Percentiles rank a stretch among this genome's conserved stretches.
Evolutionary conservation across 352 stramenopile species (phyloP).

Genomic region (Pythium scleroteichum): DNA sequence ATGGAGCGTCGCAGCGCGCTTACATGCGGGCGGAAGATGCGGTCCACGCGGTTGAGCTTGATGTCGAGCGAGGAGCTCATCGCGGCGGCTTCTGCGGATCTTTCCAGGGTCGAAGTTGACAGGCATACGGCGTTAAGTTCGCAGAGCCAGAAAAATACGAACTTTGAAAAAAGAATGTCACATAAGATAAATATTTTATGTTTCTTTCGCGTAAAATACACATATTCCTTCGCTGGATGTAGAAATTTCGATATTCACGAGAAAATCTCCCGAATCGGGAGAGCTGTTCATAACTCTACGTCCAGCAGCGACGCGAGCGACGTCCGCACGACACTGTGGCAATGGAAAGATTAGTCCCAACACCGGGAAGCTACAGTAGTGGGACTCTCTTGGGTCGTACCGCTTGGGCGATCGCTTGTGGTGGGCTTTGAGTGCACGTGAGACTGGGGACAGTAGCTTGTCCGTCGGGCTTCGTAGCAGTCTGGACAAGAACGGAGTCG

Average conservation of each 20-base stretch:
- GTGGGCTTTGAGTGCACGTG: slow-evolving; percentile 42
- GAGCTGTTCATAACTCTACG: slow-evolving; percentile 7
- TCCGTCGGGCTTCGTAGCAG: slow-evolving; percentile 66
- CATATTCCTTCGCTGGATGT: slow-evolving; percentile 1
- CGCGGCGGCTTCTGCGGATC: not conserved
- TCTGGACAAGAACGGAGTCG: slow-evolving; percentile 22
- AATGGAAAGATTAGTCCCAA: not conserved
- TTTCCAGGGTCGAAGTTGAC: slow-evolving; percentile 14
- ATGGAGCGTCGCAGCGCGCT: not conserved
- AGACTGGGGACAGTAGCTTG: slow-evolving; percentile 66
- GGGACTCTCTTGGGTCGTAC: not conserved
- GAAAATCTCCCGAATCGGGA: not conserved
- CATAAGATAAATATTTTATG: slow-evolving; percentile 16
- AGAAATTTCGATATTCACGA: not conserved
- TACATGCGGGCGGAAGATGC: slow-evolving; percentile 85
- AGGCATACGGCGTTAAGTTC: not conserved
- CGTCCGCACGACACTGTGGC: slow-evolving; percentile 17
- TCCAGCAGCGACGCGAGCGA: slow-evolving; percentile 25
- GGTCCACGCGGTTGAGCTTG: slow-evolving; percentile 83
- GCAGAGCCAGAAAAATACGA: slow-evolving; percentile 19
- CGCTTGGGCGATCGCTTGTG: slow-evolving; percentile 24
- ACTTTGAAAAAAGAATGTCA: slow-evolving; percentile 15
- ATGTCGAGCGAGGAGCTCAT: slow-evolving; percentile 86
- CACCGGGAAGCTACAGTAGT: not conserved
- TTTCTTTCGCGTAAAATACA: slow-evolving; percentile 12